These are phyloP conservation scores for Peltaster fructicola DNA, from an alignment of 2,329 filamentous ascomycete genomes.

Conservation along the genomic window DNA sequence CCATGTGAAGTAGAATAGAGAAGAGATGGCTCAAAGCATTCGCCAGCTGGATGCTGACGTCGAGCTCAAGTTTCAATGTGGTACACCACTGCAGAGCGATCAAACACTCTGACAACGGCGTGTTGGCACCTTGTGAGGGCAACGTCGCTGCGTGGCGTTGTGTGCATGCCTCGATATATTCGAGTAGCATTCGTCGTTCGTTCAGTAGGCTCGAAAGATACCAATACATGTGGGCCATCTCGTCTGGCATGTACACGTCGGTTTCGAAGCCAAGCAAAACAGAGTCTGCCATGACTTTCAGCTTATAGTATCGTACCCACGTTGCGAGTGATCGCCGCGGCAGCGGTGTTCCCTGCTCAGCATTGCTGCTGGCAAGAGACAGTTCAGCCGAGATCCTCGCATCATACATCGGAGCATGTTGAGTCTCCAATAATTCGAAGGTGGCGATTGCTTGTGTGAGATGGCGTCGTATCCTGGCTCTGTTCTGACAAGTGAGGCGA, in stretches of 20 bases:
- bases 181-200: conserved; percentile 24
- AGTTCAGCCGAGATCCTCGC: conserved; percentile 5
- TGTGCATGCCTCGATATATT: conserved; percentile 54
- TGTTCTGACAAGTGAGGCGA: conserved; percentile 72
- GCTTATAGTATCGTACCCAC: conserved; percentile 81
- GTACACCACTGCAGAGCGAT: conserved; percentile 10
- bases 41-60: conserved; percentile 14
- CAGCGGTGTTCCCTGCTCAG: conserved; percentile 1
- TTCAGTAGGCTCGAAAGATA: conserved; percentile 9
- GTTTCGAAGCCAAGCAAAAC: conserved; percentile 90
- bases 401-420: conserved; percentile 31
- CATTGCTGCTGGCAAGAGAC: conserved; percentile 1
- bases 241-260: conserved; percentile 71
- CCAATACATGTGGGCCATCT: conserved; percentile 80
- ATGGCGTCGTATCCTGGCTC: conserved; percentile 76
- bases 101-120: conserved; percentile 8
- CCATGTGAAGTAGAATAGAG: conserved; percentile 42
- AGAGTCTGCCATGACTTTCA: conserved; percentile 73
- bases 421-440: conserved; percentile 68
- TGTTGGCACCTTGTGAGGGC: conserved; percentile 14
- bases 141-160: conserved; percentile 15
- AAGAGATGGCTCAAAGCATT: conserved; percentile 37
- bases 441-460: conserved; percentile 67
- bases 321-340: conserved; percentile 58
- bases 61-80: conserved; percentile 14